Base-by-base conservation (phyloP, 148 eudicot species). In the Nepenthes mirabilis region DNA sequence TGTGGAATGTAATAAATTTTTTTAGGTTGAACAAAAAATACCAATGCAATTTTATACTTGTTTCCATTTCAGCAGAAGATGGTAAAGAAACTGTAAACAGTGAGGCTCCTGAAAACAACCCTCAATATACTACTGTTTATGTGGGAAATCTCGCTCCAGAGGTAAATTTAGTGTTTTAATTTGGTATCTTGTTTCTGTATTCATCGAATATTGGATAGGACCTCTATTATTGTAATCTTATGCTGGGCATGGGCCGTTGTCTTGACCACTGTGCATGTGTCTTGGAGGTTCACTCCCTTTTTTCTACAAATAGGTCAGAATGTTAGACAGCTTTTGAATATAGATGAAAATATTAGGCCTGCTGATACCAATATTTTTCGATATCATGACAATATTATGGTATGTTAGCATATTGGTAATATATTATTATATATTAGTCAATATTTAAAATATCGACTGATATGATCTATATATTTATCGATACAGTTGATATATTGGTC, bases 131-230 rank as follows among this genome's bases (percentile, higher is more conserved):
- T 53, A 93, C 99, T 63, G 99, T 93, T 11, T 93, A 93, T 65
- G 99, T 93, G 2, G 99, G 99, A 71, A 93, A 93, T 75, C 85
- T 93, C 70, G 87, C 89, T 64, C 91, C 89, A 11, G 99, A 93
- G 91, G 99, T 70, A 83, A 49, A 49, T 3, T 49, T 49, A 5
- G n/a, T n/a, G 3, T 5, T 49, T 49, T 11, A 49, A 11, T 49
- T 49, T 3, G 10, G 2, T 49, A 12, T 49, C 11, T 49, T 49
- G 3, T 49, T 49, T 49, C n/a, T 49, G n/a, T 49, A n/a, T 49
- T 49, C 8, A 5, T 45, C 6, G 11, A 45, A 45, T 11, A 45
- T 5, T 45, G 48, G 48, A 11, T 45, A 45, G 13, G 52, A 49
- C 6, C 45, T 40, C 8, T 40, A 40, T 40, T 40, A 8, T 40